Base-by-base conservation (phyloP, 257 asterid genomes). In the Solanum clarkiae region DNA sequence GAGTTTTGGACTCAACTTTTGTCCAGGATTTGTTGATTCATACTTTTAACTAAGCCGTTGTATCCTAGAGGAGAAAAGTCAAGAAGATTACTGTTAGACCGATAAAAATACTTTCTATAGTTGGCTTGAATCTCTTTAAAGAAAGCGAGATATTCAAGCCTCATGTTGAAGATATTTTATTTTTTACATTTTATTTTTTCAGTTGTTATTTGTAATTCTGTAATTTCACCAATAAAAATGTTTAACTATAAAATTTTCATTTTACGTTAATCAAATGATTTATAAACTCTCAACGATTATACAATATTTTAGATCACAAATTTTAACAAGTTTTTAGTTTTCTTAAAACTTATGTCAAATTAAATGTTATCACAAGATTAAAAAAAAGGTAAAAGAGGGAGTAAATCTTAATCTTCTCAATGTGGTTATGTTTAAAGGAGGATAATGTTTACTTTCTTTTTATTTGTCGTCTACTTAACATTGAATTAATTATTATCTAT, bases 281-380 rank as follows among this genome's bases (percentile, higher is more conserved):
- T 60, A n/a, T 60, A 60, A 2, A 10, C 1, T 10, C 11, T n/a
- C 5, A n/a, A 1, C 10, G 5, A 4, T 22, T 15, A n/a, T n/a
- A 0, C 0, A 60, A 14, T 10, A 7, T n/a, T n/a, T 60, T 10
- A 60, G 66, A n/a, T 10, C 32, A 60, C 8, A 60, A n/a, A 20
- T 5, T 20, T 59, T 0, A n/a, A 57, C 4, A 4, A 4, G 1
- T 7, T 2, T 45, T 1, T 45, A 8, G 1, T 45, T 45, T 45
- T 1, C 0, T n/a, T 9, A 60, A 59, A 60, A 0, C 4, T n/a
- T 60, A 60, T 60, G 7, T 60, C 4, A 3, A 60, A 1, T 60
- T 8, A 60, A n/a, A 60, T 3, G 4, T 0, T 10, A 13, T 60
- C 15, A n/a, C 16, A n/a, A n/a, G 36, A 32, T 32, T 32, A 60